Base-by-base conservation (phyloP, 805 yeast species). In the Blastobotrys chiropterorum region DNA sequence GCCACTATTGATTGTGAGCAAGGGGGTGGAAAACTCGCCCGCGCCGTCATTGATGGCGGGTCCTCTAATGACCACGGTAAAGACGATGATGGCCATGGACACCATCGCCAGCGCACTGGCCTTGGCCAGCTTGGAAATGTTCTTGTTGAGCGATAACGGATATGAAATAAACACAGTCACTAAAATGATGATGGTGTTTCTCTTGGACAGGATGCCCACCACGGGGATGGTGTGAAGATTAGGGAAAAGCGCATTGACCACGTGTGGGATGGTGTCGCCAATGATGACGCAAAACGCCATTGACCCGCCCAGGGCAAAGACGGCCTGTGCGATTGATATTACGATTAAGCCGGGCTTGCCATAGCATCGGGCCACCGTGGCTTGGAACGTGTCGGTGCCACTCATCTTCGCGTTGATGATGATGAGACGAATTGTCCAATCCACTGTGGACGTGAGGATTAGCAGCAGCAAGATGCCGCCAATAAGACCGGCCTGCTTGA, bases 211-310 rank as follows among this genome's bases (percentile, higher is more conserved):
- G 68, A 85, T 76, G 0, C 75, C 72, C 3, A 84, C 54, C n/a
- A 76, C 65, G 1, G 68, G 61, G 15, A 66, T 57, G 16, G 58
- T 47, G 5, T 56, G 55, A 38, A 69, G 65, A 3, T 63, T 55
- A 0, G 86, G 83, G 53, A 88, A 76, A 34, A 88, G 64, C 2
- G 89, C 79, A 51, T 81, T 72, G 46, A 92, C 66, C 2, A 90
- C 96, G 66, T 89, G 96, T 0, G 98, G 97, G 38, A 92, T 82
- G 0, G 97, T 86, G 62, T 90, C 98, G 17, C 98, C 98, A 31
- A 90, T 89, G 58, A 90, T 92, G 49, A 90, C 90, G 55, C 96
- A 86, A 68, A 89, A 92, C 1, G 97, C 97, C 75, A 89, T 82
- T 54, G 89, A 81, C 0, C 98, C 98, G 21, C 98, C 97, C 62